Evolutionary conservation across 2,329 filamentous ascomycete genomes (phyloP), one percentile per base, ranked within the genome.

Genomic region (Ilyonectria mors-panacis): DNA sequence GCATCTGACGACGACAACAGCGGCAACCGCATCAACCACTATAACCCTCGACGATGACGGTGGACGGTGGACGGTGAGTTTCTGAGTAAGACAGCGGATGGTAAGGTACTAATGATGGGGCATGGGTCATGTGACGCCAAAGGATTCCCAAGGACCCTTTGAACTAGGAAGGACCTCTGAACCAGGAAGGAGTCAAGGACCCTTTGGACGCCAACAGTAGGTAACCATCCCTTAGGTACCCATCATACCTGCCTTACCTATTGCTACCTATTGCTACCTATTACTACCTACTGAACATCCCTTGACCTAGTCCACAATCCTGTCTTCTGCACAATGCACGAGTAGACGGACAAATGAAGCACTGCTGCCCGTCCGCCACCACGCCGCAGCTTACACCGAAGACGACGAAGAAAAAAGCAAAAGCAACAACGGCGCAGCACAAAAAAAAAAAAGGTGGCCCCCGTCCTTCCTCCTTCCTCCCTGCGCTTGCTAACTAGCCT

Each of bases 81-180:
- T 26, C 26, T 26, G 26, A 26, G 26, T 26, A 26, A 26, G 26
- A 26, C 33, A 37, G 8, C 33, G 13, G 9, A 12, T 12, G 33
- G 33, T 37, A 15, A 37, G 33, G 33, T 37, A 17, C 39, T 17
- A 17, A 42, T 15, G 17, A 21, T 17, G 42, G 37, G 12, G 12
- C 48, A 51, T 51, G 47, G 26, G 48, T 51, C 48, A 51, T 51
- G 48, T 51, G 48, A 51, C 17, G 26, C 48, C 48, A 6, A 51
- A 51, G 48, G 48, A 51, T 51, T 30, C 28, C 12, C 17, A 39
- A 17, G 37, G 15, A 13, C 37, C 37, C 37, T 39, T 39, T 39
- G 10, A 17, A 39, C 37, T 26, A 6, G 26, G 26, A 26, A 26
- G 26, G 26, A 26, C 26, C 26, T 26, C 26, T 26, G 26, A 26